phyloP scores from a whole-genome alignment of 805 yeast genomes.

The Yarrowia osloensis region DNA sequence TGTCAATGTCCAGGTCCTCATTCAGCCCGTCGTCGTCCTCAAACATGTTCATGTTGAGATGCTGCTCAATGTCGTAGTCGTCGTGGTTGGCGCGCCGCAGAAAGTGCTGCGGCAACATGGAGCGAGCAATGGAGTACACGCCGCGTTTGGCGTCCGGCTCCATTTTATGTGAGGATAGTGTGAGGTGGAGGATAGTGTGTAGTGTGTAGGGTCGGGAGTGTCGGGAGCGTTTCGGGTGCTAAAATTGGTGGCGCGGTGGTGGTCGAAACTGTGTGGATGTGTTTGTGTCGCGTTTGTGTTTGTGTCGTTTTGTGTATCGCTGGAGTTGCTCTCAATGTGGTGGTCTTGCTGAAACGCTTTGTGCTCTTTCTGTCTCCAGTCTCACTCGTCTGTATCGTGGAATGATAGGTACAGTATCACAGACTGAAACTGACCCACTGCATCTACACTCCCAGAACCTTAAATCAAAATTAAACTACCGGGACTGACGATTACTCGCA shows the following conservation, averaged over 20 bases:
- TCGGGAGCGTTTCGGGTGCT: conserved; percentile 6
- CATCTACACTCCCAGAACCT: neutral
- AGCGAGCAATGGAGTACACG: conserved; percentile 25
- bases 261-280: neutral
- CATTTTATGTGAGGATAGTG: neutral
- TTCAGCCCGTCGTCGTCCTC: conserved; percentile 25
- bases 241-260: neutral
- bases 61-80: conserved; percentile 36
- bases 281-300: neutral
- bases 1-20: conserved; percentile 20
- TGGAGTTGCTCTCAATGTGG: too few relatives aligned
- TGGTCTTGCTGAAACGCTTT: too few relatives aligned
- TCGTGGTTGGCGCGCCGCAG: conserved; percentile 27
- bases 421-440: conserved; percentile 17
- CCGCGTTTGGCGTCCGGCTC: conserved; percentile 7
- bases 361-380: too few relatives aligned
- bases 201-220: neutral
- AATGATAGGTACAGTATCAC: too few relatives aligned
- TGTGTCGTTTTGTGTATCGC: too few relatives aligned
- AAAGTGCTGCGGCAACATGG: conserved; percentile 25
- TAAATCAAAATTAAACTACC: neutral
- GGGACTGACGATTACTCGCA: conserved; percentile 13
- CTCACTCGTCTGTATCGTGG: too few relatives aligned
- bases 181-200: neutral
- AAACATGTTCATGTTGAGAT: conserved; percentile 37